Evolutionary conservation across 768 basidiomycete species (phyloP), one percentile per base, ranked within the genome.

Genomic region (Suillus subluteus): DNA sequence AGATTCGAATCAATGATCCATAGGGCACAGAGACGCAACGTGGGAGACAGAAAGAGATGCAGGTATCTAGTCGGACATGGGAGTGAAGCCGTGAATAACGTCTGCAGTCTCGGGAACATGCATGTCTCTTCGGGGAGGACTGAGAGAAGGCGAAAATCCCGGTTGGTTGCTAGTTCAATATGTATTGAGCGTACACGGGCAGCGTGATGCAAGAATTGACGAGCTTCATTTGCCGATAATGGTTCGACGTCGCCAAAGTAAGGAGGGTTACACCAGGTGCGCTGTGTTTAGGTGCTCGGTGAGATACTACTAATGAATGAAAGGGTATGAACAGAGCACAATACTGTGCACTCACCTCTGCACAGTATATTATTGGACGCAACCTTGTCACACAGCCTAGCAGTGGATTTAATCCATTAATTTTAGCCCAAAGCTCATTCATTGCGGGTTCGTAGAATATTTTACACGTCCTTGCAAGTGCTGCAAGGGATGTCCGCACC

Each of bases 381-480:
- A 40, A 8, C 23, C 58, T 58, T n/a, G 4, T 40, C 9, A 58
- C 58, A 40, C 38, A 40, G 15, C 58, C 38, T 16, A 58, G 58
- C 38, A 23, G 37, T 38, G 37, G 56, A 8, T 23, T 12, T 15
- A 38, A 23, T n/a, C 38, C 58, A 40, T 26, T 0, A 2, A 54
- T 16, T 8, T 18, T 12, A 40, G 43, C 52, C 52, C 52, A 63
- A 26, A 63, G 46, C 23, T 38, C 8, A 38, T 58, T n/a, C 40
- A 56, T 52, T 18, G 63, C 63, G 30, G 23, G 63, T 12, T 38
- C 54, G 38, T 63, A 30, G 35, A 63, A 52, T 15, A 35, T 26
- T 63, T 58, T 63, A 21, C 63, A 63, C 18, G 50, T 55, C 50
- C 16, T 55, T 11, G 62, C 62, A 26, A 55, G 48, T 18, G 35